Conservation (phyloP, 1,139 yeast genomes). For the Geotrichum aggregatum region DNA sequence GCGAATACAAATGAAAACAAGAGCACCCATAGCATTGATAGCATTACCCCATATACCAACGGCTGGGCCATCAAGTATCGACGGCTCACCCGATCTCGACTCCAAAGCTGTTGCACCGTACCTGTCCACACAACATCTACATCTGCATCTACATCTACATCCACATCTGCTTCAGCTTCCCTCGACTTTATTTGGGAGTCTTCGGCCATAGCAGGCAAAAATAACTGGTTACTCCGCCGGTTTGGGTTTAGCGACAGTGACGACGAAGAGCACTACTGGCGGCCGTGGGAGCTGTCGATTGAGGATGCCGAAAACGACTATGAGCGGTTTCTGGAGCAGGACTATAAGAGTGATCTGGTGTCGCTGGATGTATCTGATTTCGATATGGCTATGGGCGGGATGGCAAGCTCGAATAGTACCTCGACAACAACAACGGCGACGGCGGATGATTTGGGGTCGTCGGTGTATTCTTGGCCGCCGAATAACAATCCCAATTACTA, state of each 20-base stretch:
- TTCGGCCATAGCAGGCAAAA: constrained; percentile 11
- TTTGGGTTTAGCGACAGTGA: constrained; percentile 29
- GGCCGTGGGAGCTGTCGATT: constrained; percentile 27
- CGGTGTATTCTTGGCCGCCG: neutral
- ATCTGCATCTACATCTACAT: neutral
- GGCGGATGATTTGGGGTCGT: neutral
- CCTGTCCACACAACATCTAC: neutral
- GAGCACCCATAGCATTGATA: too few relatives aligned
- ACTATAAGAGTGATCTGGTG: constrained; percentile 4
- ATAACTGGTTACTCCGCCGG: constrained; percentile 27
- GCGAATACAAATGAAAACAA: too few relatives aligned
- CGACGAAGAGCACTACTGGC: constrained; percentile 33
- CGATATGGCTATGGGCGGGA: constrained; percentile 1
- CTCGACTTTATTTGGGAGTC: constrained; percentile 30
- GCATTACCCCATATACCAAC: neutral
- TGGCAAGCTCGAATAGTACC: neutral
- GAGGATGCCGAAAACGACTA: constrained; percentile 28
- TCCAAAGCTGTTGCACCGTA: constrained; percentile 5
- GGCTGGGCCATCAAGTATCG: constrained; percentile 2
- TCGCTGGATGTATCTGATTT: constrained; percentile 6
- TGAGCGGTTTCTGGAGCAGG: constrained; percentile 2
- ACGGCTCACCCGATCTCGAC: constrained; percentile 6
- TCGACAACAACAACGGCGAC: neutral
- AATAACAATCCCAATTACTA: neutral
- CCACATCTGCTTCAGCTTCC: neutral